phyloP scores from a whole-genome alignment of 1,139 yeast species.

The Candida tunisiensis region DNA sequence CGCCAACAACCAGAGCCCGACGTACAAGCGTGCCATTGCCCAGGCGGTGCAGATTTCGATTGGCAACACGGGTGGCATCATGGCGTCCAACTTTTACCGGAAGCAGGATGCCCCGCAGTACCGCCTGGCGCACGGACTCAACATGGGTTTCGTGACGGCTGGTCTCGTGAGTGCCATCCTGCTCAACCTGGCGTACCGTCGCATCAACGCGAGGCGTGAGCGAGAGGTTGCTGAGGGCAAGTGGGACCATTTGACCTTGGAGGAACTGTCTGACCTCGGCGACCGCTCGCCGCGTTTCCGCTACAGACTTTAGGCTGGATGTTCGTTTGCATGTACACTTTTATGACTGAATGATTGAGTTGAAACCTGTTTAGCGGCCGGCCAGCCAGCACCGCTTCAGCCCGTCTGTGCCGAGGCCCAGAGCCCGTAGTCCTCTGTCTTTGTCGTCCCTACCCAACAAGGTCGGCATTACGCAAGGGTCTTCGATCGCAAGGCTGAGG shows the following conservation, averaged over 20 bases:
- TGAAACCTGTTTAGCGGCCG: too few relatives aligned
- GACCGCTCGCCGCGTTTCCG: not conserved
- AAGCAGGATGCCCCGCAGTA: constrained; percentile 16
- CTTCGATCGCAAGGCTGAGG: too few relatives aligned
- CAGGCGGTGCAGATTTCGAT: constrained; percentile 25
- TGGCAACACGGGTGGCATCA: constrained; percentile 28
- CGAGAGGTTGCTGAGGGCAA: not conserved
- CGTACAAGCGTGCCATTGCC: constrained; percentile 25
- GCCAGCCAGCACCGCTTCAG: too few relatives aligned
- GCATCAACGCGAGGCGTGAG: too few relatives aligned
- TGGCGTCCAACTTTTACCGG: constrained; percentile 25
- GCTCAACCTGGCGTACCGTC: too few relatives aligned
- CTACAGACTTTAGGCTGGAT: not conserved
- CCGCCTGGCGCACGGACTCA: constrained; percentile 18
- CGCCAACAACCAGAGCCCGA: constrained; percentile 23
- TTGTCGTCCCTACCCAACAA: too few relatives aligned
- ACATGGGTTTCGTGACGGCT: not conserved
- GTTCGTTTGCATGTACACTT: not conserved
- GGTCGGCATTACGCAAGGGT: too few relatives aligned
- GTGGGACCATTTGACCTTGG: not conserved
- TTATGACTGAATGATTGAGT: too few relatives aligned
- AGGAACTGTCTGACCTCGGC: constrained; percentile 1
- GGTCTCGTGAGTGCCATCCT: too few relatives aligned
- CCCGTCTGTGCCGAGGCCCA: too few relatives aligned
- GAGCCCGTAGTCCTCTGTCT: too few relatives aligned